Base-by-base conservation (phyloP, 176 grass and related monocot species). In the Oropetium thomaeum region DNA sequence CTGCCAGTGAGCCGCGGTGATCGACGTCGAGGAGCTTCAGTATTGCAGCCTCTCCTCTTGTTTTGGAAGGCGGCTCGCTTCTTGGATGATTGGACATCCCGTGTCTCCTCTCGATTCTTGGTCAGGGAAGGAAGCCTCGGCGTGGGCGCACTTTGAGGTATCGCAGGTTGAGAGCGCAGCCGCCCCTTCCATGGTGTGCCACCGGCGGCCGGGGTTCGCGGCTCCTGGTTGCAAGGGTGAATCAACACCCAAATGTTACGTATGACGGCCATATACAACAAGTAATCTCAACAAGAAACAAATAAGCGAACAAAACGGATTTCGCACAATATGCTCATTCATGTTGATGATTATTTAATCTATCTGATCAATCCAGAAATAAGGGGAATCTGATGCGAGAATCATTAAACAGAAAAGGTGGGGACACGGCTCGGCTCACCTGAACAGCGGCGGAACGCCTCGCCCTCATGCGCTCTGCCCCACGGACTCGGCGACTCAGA, bases 141-240 rank as follows among this genome's bases (percentile, higher is more conserved):
- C 1, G 35, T 4, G n/a, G 57, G 71, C 4, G 22, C 43, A 22
- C 4, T 63, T 66, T 52, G 71, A 22, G 71, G 65, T 14, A 12
- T 45, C 29, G 10, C 29, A 5, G 63, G 71, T 32, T 30, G 32
- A 51, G 57, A 76, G 12, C 84, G 84, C 57, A 86, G 40, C 65
- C 65, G 51, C 20, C 65, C 38, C 27, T 79, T 69, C 77, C 77
- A 79, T 30, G 51, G 51, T 8, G 65, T 79, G 12, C 19, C 37
- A 1, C 51, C 4, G 30, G 26, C 64, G 1, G 10, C 51, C 10
- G 35, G 32, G 23, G 62, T 37, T 16, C 40, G 11, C 4, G 7
- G 4, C 53, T 77, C 74, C 34, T 53, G 33, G 23, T 78, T 55
- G 1, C 12, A 39, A 4, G 5, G 58, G 54, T 19, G 2, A 37